Percentiles rank a stretch among this genome's conserved stretches.
Evolutionary conservation across 2,329 filamentous ascomycete genomes (phyloP).

Genomic region (Purpureocillium lavendulum): DNA sequence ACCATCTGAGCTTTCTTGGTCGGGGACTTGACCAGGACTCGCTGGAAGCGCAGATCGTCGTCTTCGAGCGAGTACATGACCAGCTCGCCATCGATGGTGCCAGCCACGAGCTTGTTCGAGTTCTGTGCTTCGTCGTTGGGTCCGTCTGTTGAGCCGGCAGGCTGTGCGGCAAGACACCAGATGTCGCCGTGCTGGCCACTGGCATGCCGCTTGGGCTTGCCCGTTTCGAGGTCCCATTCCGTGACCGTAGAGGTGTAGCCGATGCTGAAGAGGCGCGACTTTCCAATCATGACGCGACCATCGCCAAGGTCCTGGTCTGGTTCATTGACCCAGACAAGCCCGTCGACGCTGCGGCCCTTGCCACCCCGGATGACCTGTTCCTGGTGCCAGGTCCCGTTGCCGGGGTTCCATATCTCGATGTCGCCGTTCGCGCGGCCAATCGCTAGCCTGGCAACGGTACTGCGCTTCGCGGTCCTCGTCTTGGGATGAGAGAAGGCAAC

Average conservation of each 20-base stretch:
- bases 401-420: conserved; percentile 95
- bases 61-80: conserved; percentile 82
- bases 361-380: conserved; percentile 80
- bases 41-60: conserved; percentile 71
- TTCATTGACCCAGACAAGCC: conserved; percentile 84
- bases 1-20: conserved; percentile 83
- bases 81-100: conserved; percentile 85
- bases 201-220: conserved; percentile 69
- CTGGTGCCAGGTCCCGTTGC: conserved; percentile 76
- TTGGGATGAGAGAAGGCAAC: conserved; percentile 82
- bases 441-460: conserved; percentile 63
- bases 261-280: conserved; percentile 86
- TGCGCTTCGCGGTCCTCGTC: conserved; percentile 34
- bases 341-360: conserved; percentile 80
- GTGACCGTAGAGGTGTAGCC: conserved; percentile 88
- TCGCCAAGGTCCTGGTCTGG: conserved; percentile 60
- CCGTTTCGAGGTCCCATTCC: conserved; percentile 86
- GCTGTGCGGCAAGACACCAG: conserved; percentile 91
- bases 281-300: conserved; percentile 57
- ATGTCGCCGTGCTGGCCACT: conserved; percentile 93
- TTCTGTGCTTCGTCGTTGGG: conserved; percentile 22
- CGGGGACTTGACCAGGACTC: conserved; percentile 65
- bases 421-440: conserved; percentile 90
- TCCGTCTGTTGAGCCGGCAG: conserved; percentile 26
- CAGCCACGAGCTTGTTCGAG: conserved; percentile 62